These are phyloP conservation scores for Amyloporia xantha DNA, from an alignment of 768 basidiomycete species.

Conservation along the genomic window DNA sequence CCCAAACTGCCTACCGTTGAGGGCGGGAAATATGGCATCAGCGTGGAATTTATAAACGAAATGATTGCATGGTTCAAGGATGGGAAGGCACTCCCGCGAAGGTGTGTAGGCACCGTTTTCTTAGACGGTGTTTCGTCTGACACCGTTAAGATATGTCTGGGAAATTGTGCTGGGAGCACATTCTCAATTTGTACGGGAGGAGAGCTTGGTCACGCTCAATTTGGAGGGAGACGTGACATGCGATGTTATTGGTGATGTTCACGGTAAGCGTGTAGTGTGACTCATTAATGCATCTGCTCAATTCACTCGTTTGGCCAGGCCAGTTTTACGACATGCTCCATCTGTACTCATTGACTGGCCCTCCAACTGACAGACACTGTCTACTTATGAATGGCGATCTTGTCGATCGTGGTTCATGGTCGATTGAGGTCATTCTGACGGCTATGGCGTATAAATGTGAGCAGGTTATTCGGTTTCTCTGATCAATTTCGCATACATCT, in stretches of 20 bases:
- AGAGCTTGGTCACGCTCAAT: conserved; percentile 71
- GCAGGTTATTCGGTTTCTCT: conserved; percentile 17
- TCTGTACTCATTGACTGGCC: conserved; percentile 78
- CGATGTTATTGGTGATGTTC: conserved; percentile 95
- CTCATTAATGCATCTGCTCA: background rate
- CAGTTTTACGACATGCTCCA: conserved; percentile 95
- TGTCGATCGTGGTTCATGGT: conserved; percentile 96
- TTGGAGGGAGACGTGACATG: conserved; percentile 74
- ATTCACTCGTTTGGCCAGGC: conserved; percentile 36
- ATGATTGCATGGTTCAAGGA: conserved; percentile 94
- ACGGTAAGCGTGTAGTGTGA: conserved; percentile 45
- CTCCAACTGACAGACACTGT: conserved; percentile 80
- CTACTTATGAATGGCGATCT: conserved; percentile 93
- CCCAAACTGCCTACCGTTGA: conserved; percentile 58
- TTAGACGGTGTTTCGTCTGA: background rate
- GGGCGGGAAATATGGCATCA: conserved; percentile 68
- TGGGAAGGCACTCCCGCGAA: conserved; percentile 84
- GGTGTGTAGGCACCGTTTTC: conserved; percentile 42
- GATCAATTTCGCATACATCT: background rate
- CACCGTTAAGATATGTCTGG: conserved; percentile 68
- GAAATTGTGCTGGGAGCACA: conserved; percentile 90
- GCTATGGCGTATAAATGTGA: conserved; percentile 94
- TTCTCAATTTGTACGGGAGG: conserved; percentile 65
- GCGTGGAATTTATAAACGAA: conserved; percentile 65
- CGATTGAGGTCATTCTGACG: conserved; percentile 85